These are phyloP conservation scores for Trametes punicea DNA, from an alignment of 768 basidiomycete species.

Conservation along the genomic window DNA sequence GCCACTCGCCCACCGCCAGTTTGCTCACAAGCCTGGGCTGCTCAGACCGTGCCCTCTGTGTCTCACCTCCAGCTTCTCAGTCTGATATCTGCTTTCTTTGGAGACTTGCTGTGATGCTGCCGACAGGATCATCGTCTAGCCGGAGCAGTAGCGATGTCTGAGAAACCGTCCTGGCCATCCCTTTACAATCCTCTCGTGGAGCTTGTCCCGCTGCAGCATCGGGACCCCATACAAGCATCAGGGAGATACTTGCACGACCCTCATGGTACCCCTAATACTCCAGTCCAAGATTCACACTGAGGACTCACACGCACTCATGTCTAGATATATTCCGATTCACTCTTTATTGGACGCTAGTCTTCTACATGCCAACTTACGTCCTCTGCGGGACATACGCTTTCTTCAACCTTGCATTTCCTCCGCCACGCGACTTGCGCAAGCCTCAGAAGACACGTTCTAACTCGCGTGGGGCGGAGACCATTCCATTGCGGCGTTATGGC, in stretches of 20 bases:
- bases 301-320: background rate
- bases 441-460: background rate
- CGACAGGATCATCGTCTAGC: background rate
- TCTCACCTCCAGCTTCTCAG: background rate
- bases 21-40: too few relatives aligned
- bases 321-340: slow-evolving; percentile 45
- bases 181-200: slow-evolving; percentile 38
- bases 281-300: background rate
- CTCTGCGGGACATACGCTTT: slow-evolving; percentile 41
- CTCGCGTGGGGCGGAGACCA: slow-evolving; percentile 7
- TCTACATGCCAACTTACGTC: slow-evolving; percentile 41
- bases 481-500: slow-evolving; percentile 17
- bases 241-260: slow-evolving; percentile 36
- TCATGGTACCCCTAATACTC: slow-evolving; percentile 24
- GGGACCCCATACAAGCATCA: slow-evolving; percentile 30
- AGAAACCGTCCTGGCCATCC: slow-evolving; percentile 28
- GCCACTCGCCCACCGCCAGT: background rate
- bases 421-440: slow-evolving; percentile 21
- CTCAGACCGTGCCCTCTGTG: too few relatives aligned
- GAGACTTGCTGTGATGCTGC: background rate
- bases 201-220: slow-evolving; percentile 28
- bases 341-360: slow-evolving; percentile 46
- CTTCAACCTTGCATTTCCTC: slow-evolving; percentile 39
- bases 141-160: slow-evolving; percentile 3
- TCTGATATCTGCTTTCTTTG: background rate